These are phyloP conservation scores for Pilobolus umbonatus DNA, from an alignment of 192 early-diverging fungal species.

Conservation along the genomic window DNA sequence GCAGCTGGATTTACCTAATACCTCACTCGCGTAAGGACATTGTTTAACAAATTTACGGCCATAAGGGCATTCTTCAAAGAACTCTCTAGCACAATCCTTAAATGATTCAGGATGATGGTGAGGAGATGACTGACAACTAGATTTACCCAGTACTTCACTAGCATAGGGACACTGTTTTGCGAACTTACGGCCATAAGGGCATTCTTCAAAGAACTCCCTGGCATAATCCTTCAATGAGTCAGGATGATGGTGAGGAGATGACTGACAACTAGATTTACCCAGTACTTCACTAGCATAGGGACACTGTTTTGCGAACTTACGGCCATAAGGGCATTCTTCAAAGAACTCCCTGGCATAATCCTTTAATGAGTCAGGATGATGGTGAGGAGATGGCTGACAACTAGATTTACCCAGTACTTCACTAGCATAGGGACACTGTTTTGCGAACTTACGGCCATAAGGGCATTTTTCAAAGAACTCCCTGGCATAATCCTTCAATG, in stretches of 20 bases:
- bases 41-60: not conserved
- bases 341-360: slow-evolving; percentile 8
- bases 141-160: not conserved
- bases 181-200: not conserved
- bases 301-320: not conserved
- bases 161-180: not conserved
- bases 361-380: not conserved
- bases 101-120: not conserved
- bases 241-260: not conserved
- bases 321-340: slow-evolving; percentile 7
- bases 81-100: not conserved
- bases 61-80: slow-evolving; percentile 7
- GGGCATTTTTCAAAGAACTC: slow-evolving; percentile 11
- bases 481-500: not conserved
- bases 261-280: not conserved
- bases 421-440: slow-evolving; percentile 4
- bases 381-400: not conserved
- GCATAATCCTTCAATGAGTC: not conserved
- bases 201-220: not conserved
- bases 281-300: too few species aligned
- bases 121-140: not conserved
- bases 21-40: not conserved
- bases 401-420: not conserved
- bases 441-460: not conserved
- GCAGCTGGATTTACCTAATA: not conserved